Base-by-base conservation (phyloP, 352 stramenopile species). In the Thalassiosira livingstoniorum region DNA sequence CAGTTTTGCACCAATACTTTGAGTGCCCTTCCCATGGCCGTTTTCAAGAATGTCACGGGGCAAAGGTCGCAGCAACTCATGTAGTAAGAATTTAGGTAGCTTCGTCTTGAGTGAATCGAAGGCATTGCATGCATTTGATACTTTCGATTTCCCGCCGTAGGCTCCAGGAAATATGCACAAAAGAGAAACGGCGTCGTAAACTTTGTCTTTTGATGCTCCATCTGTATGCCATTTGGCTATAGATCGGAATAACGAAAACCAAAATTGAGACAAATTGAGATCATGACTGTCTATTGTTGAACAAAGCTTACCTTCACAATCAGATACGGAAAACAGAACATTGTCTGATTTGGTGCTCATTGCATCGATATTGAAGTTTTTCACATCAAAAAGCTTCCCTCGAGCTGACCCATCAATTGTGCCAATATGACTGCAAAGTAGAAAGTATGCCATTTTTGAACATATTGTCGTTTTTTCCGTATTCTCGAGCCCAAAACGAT, bases 251-350 rank as follows among this genome's bases (percentile, higher is more conserved):
- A 47, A 39, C 4, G 25, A 2, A 67, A 67, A 47, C 2, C 18
- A 47, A 47, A 43, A 51, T 43, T 15, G 25, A 43, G n/a, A 18
- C 29, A 43, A 35, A 4, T 4, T 29, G 18, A 25, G 25, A 47
- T 11, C 34, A 67, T 27, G 18, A 10, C 2, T n/a, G 47, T 47
- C 21, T 45, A n/a, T 15, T 47, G 39, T 15, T 18, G 39, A 7
- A 47, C 23, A 47, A n/a, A n/a, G 47, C 13, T 55, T 7, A 70
- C 62, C 35, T 80, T 80, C 72, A 39, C 29, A 72, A 31, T 80
- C 55, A 29, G 72, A 74, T n/a, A 80, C 72, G 35, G 72, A 80
- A 42, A 80, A 80, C 0, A 80, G 72, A 27, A 80, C 45, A 43
- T 80, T 80, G 62, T 80, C 72, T 25, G 37, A 23, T 34, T 73